Base-by-base conservation (phyloP, 2,329 filamentous ascomycete species). In the Pleurostoma richardsiae region DNA sequence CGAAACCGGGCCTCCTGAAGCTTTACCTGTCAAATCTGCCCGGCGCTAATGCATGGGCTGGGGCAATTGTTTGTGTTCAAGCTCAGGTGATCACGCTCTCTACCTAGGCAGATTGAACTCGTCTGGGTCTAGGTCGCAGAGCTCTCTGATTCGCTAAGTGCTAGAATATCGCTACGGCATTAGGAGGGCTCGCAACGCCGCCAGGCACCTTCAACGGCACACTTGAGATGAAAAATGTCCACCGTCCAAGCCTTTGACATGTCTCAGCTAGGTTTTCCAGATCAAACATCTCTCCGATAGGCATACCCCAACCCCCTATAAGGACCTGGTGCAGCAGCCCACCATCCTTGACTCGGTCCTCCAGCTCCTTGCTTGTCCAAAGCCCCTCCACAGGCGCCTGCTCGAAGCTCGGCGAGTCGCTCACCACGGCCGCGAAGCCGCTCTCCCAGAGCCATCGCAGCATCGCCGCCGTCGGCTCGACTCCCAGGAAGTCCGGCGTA, bases 391-490 rank as follows among this genome's bases (percentile, higher is more conserved):
- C 45, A 0, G 78, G 76, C 2, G 83, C 82, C 63, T 80, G 79
- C 65, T 89, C 85, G 51, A 88, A 86, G 0, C 76, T 70, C 26
- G 76, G 78, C 10, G 74, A 68, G 58, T 89, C 85, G 0, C 81
- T 80, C 0, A 76, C 82, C 2, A 85, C 82, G 1, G 79, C 80
- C 0, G 83, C 72, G 54, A 89, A 88, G 44, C 83, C 82, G 53
- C 75, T 79, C 56, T 88, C 82, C 68, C 86, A 85, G 49, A 88
- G 52, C 83, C 84, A 89, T 45, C 79, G 40, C 26, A 49, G 43
- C 19, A 46, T 38, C 10, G 27, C 30, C 27, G 6, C 26, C 4
- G 40, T 33, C 4, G 40, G 36, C 31, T 49, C 39, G 6, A 46
- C 40, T 6, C 47, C 47, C 5, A 41, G 41, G 7, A 38, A 46